Base-by-base conservation (phyloP, 1,284 basidiomycete genomes). In the Sanghuangporus baumii region DNA sequence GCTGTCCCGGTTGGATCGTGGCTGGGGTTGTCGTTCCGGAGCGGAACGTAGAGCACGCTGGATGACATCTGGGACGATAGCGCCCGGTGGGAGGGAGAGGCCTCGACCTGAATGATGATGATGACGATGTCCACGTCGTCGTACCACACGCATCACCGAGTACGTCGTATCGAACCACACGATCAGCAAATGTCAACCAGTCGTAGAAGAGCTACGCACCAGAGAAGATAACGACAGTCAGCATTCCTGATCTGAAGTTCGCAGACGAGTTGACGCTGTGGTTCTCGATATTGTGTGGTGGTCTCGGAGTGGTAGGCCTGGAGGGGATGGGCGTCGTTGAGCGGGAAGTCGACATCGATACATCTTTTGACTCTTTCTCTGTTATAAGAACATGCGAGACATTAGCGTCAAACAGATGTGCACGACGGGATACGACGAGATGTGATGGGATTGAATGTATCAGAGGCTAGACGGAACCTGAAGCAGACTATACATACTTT, bases 151-250 rank as follows among this genome's bases (percentile, higher is more conserved):
- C 26, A 31, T 31, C 26, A 31, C 26, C 26, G 26, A 31, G 5
- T 3, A 31, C 5, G 26, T 31, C 26, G 26, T 31, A 31, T 31
- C 26, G 5, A 31, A 31, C 3, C 26, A 31, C 26, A 31, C 26
- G 26, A 31, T 31, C 26, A 31, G 26, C 3, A 31, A 31, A 31
- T 4, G 3, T 31, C 26, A 31, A 31, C 26, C 26, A 31, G 2
- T 31, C 26, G 18, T 23, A 41, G 23, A 34, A 14, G 6, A 9
- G 9, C 6, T 50, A 71, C 76, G 70, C 70, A 83, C 93, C 93
- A 68, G 91, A 92, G 77, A 94, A 92, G 71, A 95, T 92, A 64
- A 91, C 86, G 73, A 94, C 91, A 65, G 90, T 89, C 68, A 94
- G 85, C 78, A 93, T 86, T 62, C 92, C 93, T 55, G 85, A 88